These are phyloP conservation scores for Uronychia binucleata DNA, from an alignment of 73 alveolate species.

Conservation along the genomic window DNA sequence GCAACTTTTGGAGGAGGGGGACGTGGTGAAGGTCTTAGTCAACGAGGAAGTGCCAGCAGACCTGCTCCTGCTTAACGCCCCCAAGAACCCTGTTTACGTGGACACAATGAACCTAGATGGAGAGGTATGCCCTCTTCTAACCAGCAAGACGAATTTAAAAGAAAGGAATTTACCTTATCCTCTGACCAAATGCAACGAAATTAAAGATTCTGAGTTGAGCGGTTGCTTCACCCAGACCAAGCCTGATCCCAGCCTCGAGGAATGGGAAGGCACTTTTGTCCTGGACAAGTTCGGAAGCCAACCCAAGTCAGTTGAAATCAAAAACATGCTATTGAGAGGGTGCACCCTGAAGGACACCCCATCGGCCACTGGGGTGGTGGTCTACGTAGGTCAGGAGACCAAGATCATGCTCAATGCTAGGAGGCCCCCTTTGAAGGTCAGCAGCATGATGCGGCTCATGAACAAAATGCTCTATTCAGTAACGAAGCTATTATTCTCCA, in stretches of 20 bases:
- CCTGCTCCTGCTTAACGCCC: slow-evolving; percentile 50
- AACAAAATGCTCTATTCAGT: slow-evolving; percentile 57
- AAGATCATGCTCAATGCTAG: slow-evolving; percentile 86
- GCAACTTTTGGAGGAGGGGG: slow-evolving; percentile 10
- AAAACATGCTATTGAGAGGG: slow-evolving; percentile 89
- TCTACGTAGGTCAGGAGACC: slow-evolving; percentile 94
- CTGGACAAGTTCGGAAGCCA: slow-evolving; percentile 44
- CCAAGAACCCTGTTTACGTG: slow-evolving; percentile 60
- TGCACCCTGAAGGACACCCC: slow-evolving; percentile 87
- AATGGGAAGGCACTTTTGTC: slow-evolving; percentile 56
- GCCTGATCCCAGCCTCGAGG: slow-evolving; percentile 52
- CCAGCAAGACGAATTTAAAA: not conserved
- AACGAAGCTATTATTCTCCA: slow-evolving; percentile 23
- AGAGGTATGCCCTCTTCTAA: slow-evolving; percentile 29
- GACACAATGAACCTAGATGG: slow-evolving; percentile 94
- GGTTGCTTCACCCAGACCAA: slow-evolving; percentile 44
- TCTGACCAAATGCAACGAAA: slow-evolving; percentile 12
- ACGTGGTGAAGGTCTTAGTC: not conserved
- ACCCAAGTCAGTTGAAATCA: slow-evolving; percentile 51
- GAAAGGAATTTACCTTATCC: not conserved
- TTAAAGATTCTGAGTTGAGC: slow-evolving; percentile 14
- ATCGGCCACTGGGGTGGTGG: slow-evolving; percentile 80
- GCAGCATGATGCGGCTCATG: slow-evolving; percentile 71
- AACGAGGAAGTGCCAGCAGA: slow-evolving; percentile 74
- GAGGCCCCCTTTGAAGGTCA: slow-evolving; percentile 63